Percentiles rank a stretch among this genome's conserved stretches.
Evolutionary conservation across 192 early-diverging fungal genomes (phyloP).

Genomic region (Paraglomus brasilianum): DNA sequence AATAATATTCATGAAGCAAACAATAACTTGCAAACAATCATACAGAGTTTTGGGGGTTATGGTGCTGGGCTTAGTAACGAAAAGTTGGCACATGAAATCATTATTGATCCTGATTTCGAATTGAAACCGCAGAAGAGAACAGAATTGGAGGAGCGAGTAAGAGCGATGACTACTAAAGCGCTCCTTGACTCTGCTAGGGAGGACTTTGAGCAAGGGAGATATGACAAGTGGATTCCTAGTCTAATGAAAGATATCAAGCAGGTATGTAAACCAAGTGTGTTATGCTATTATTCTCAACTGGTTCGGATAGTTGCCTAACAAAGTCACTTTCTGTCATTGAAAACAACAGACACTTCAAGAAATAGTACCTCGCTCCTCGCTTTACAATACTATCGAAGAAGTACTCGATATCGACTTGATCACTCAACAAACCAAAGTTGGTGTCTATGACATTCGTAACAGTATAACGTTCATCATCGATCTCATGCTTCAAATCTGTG

Average conservation of each 20-base stretch:
- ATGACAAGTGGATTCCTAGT: conserved; percentile 48
- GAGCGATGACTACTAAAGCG: conserved; percentile 61
- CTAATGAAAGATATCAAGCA: conserved; percentile 57
- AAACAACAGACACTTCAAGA: conserved; percentile 58
- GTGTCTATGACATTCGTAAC: conserved; percentile 53
- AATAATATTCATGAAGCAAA: conserved; percentile 1
- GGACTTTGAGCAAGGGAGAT: conserved; percentile 53
- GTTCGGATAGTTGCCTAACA: neutral
- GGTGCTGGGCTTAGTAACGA: conserved; percentile 56
- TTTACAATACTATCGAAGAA: conserved; percentile 61
- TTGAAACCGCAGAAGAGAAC: conserved; percentile 41
- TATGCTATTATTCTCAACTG: neutral
- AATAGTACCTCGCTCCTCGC: conserved; percentile 56
- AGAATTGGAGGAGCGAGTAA: conserved; percentile 57
- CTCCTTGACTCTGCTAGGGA: conserved; percentile 69
- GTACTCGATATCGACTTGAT: conserved; percentile 68
- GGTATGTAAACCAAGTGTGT: conserved; percentile 36
- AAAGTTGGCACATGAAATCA: conserved; percentile 72
- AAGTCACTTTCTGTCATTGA: neutral
- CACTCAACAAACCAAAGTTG: conserved; percentile 59
- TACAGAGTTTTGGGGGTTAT: conserved; percentile 35
- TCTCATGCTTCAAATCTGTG: conserved; percentile 71
- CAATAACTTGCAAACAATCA: conserved; percentile 39
- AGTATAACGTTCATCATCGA: conserved; percentile 48
- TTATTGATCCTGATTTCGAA: conserved; percentile 70